Percentiles rank a stretch among this genome's conserved stretches.
These are phyloP conservation scores for Debaryomyces subglobosus DNA, from an alignment of 1,139 yeast genomes.

Conservation along the genomic window DNA sequence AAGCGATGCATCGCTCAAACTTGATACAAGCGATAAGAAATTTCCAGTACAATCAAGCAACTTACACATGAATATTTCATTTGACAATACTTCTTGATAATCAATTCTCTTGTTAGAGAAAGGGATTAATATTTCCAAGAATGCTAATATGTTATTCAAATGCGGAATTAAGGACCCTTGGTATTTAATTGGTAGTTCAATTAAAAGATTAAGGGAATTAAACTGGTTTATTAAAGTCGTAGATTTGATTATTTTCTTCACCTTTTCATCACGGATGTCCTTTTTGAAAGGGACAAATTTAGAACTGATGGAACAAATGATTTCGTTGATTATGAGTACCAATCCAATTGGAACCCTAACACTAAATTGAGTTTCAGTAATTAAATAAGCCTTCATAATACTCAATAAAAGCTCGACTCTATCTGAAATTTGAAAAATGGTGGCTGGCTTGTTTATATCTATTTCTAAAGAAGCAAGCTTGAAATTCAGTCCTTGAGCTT, in stretches of 20 bases:
- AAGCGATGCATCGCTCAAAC: slow-evolving; percentile 41
- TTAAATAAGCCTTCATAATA: slow-evolving; percentile 48
- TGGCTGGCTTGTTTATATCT: slow-evolving; percentile 58
- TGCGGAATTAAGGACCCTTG: slow-evolving; percentile 54
- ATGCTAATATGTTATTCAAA: slow-evolving; percentile 47
- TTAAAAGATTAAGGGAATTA: slow-evolving; percentile 46
- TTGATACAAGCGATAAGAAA: slow-evolving; percentile 34
- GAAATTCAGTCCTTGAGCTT: slow-evolving; percentile 21
- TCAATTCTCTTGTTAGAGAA: slow-evolving; percentile 44
- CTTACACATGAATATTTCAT: slow-evolving; percentile 34
- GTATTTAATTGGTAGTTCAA: slow-evolving; percentile 38
- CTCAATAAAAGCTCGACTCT: slow-evolving; percentile 51
- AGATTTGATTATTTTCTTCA: slow-evolving; percentile 40
- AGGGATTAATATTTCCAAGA: slow-evolving; percentile 59
- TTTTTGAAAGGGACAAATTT: slow-evolving; percentile 57
- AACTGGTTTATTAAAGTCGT: slow-evolving; percentile 50
- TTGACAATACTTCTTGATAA: slow-evolving; percentile 28
- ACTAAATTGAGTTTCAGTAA: slow-evolving; percentile 50
- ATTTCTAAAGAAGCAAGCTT: slow-evolving; percentile 51
- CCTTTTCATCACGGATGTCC: slow-evolving; percentile 57
- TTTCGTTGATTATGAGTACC: slow-evolving; percentile 51
- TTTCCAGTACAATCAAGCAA: slow-evolving; percentile 32
- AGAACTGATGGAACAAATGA: slow-evolving; percentile 55
- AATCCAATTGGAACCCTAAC: slow-evolving; percentile 61
- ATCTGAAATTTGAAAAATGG: slow-evolving; percentile 52